These are phyloP conservation scores for Styphnolobium japonicum DNA, from an alignment of 306 rosid species.

Conservation along the genomic window DNA sequence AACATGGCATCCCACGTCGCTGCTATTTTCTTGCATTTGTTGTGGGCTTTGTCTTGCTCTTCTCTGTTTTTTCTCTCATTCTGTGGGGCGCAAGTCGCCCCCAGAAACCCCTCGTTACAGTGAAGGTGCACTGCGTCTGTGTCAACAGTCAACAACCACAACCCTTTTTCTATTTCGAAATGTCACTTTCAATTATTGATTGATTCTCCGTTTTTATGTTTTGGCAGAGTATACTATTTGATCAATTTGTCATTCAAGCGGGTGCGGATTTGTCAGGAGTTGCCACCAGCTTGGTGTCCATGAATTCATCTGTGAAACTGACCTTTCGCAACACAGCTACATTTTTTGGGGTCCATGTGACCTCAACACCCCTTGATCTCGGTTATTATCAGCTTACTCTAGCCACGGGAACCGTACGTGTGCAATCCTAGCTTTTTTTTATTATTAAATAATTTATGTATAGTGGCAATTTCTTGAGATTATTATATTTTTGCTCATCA, in stretches of 20 bases:
- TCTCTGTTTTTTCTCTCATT: constrained; percentile 67
- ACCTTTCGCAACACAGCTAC: constrained; percentile 77
- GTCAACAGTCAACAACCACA: no score
- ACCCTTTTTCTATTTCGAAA: no score
- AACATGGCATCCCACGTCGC: constrained; percentile 44
- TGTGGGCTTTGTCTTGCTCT: constrained; percentile 44
- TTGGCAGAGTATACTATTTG: constrained; percentile 68
- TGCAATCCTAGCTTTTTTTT: background rate
- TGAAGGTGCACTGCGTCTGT: constrained; percentile 75
- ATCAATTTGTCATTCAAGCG: constrained; percentile 82
- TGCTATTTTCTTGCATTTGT: constrained; percentile 62
- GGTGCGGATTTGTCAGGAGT: constrained; percentile 85
- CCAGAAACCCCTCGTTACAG: constrained; percentile 61
- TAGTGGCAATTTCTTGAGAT: background rate
- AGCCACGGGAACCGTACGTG: constrained; percentile 69
- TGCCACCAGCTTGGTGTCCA: constrained; percentile 69
- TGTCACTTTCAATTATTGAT: background rate
- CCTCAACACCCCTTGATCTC: constrained; percentile 67
- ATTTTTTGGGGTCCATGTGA: constrained; percentile 84
- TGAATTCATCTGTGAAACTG: constrained; percentile 78
- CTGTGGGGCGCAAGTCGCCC: constrained; percentile 88
- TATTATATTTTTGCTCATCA: background rate
- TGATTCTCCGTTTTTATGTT: background rate
- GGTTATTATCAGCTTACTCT: constrained; percentile 64
- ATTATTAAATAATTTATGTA: no score